phyloP scores from a whole-genome alignment of 2,329 filamentous ascomycete species.

The Venturia asperata region DNA sequence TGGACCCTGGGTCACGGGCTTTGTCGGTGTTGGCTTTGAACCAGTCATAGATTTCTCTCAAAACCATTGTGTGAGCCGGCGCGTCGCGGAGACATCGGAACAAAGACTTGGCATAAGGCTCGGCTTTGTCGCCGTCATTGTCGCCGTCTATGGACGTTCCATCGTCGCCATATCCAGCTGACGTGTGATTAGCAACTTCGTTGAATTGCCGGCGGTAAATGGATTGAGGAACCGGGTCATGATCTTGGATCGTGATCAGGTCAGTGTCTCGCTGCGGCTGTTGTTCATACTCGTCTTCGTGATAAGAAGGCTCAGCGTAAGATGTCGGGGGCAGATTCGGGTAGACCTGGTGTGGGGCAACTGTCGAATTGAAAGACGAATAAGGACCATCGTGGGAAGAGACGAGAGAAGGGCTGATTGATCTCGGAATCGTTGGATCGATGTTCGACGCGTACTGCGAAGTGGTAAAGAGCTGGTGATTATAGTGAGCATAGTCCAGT shows the following conservation, averaged over 20 bases:
- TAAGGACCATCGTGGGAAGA: neutral
- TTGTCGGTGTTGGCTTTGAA: slow-evolving; percentile 77
- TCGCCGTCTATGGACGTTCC: slow-evolving; percentile 20
- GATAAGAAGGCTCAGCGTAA: neutral
- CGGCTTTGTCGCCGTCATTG: slow-evolving; percentile 38
- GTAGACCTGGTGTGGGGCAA: slow-evolving; percentile 6
- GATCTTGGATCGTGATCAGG: neutral
- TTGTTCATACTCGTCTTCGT: neutral
- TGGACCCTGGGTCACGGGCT: slow-evolving; percentile 47
- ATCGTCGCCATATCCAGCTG: slow-evolving; percentile 25
- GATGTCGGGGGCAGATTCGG: neutral
- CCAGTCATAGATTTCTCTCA: slow-evolving; percentile 88
- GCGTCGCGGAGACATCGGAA: slow-evolving; percentile 65
- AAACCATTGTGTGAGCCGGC: slow-evolving; percentile 61
- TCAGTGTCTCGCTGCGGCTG: neutral
- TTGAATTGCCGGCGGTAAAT: slow-evolving; percentile 3
- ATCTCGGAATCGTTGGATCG: neutral
- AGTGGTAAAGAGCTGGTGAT: slow-evolving; percentile 3
- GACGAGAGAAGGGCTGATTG: neutral
- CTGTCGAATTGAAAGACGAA: neutral
- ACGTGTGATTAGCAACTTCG: slow-evolving; percentile 14
- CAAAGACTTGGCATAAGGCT: slow-evolving; percentile 78
- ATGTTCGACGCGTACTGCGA: neutral
- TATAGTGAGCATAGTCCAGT: slow-evolving; percentile 6
- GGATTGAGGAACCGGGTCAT: neutral